Conservation (phyloP, 192 early-diverging fungal genomes). For the Coemansia sp. region DNA sequence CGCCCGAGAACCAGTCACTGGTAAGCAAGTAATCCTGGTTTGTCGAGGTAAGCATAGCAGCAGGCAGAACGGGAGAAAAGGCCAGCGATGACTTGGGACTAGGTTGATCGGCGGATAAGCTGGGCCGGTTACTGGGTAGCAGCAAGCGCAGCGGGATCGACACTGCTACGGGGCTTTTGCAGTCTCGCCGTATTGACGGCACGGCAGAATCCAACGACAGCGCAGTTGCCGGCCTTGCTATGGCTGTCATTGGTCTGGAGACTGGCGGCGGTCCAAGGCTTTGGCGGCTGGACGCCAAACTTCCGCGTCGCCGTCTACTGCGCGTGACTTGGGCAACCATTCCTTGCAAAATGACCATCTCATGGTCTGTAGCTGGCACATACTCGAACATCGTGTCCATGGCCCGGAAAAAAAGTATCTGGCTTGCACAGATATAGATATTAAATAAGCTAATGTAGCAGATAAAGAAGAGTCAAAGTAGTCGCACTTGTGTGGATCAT, state of each 20-base stretch:
- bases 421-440: neutral
- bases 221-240: neutral
- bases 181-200: constrained; percentile 6
- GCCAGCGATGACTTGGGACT: neutral
- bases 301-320: constrained; percentile 26
- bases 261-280: constrained; percentile 1
- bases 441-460: neutral
- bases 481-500: neutral
- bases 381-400: constrained; percentile 20
- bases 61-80: neutral
- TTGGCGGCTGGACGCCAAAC: neutral
- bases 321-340: constrained; percentile 45
- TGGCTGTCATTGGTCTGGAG: neutral
- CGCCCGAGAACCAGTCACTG: constrained; percentile 44
- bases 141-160: constrained; percentile 39
- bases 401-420: neutral
- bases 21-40: constrained; percentile 14
- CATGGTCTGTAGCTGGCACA: constrained; percentile 36
- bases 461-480: neutral
- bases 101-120: neutral
- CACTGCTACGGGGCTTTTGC: constrained; percentile 15
- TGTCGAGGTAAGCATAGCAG: neutral
- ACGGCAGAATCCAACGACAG: constrained; percentile 4
- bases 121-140: constrained; percentile 17
- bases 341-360: constrained; percentile 44